Percentiles rank a stretch among this genome's conserved stretches.
Conservation (phyloP, 305 asterid species). For the Fraxinus paxiana region DNA sequence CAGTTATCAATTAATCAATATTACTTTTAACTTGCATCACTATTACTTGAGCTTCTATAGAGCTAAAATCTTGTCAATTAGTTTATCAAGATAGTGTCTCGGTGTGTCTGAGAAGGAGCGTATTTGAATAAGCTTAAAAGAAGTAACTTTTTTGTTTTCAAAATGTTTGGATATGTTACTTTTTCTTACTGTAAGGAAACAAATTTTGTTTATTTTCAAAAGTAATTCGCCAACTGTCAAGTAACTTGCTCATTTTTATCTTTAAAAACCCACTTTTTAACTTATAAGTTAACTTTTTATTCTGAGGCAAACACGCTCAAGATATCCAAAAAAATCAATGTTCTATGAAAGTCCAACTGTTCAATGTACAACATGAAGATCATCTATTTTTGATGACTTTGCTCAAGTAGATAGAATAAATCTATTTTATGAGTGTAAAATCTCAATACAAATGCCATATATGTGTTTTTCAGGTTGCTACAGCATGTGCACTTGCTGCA, state of each 20-base stretch:
- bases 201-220: not conserved
- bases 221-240: not conserved
- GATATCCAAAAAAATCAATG: not conserved
- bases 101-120: not conserved
- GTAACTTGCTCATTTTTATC: not conserved
- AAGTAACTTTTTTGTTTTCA: not conserved
- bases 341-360: not conserved
- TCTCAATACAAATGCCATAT: not conserved
- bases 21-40: not conserved
- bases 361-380: not conserved
- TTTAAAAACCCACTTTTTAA: not conserved
- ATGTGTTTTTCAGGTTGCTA: conserved; percentile 39
- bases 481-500: conserved; percentile 83
- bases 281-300: not conserved
- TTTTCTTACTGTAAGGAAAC: not conserved
- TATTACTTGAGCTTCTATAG: not conserved
- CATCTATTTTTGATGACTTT: not conserved
- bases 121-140: not conserved
- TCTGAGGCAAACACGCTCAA: not conserved
- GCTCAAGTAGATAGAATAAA: not conserved
- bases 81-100: not conserved
- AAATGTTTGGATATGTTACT: not conserved
- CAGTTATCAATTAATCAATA: not conserved
- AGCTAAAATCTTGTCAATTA: not conserved
- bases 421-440: not conserved